Evolutionary conservation across 768 basidiomycete species (phyloP).

Genomic region (Fistulinella prunicolor): DNA sequence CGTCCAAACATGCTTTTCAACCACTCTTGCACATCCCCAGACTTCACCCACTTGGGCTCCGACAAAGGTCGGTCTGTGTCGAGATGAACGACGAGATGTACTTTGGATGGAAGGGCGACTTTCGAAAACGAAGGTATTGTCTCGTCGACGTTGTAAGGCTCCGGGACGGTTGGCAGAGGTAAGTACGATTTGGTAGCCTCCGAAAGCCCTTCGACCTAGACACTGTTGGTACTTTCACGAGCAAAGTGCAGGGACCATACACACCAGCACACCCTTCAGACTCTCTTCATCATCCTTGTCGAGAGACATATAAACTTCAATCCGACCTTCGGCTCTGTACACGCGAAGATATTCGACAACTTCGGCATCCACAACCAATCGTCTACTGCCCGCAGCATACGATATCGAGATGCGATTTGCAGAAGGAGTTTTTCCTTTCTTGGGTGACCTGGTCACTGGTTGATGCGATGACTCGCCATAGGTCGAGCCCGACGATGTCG

Average conservation of each 20-base stretch:
- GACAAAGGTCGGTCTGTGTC: slow-evolving; percentile 88
- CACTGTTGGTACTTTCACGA: slow-evolving; percentile 8
- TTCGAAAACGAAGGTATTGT: slow-evolving; percentile 75
- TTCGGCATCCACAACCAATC: slow-evolving; percentile 87
- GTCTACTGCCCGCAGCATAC: slow-evolving; percentile 83
- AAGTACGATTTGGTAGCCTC: slow-evolving; percentile 70
- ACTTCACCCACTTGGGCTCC: slow-evolving; percentile 96
- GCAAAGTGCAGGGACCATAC: slow-evolving; percentile 25
- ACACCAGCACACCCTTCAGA: slow-evolving; percentile 74
- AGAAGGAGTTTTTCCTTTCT: slow-evolving; percentile 53
- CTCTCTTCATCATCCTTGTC: slow-evolving; percentile 51
- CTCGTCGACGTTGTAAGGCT: slow-evolving; percentile 45
- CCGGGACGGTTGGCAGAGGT: slow-evolving; percentile 48
- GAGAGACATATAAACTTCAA: slow-evolving; percentile 74
- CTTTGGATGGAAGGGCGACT: slow-evolving; percentile 46
- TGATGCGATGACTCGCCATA: slow-evolving; percentile 45
- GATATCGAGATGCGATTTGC: slow-evolving; percentile 92
- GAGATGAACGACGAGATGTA: slow-evolving; percentile 73
- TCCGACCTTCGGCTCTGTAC: slow-evolving; percentile 76
- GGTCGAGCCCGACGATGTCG: slow-evolving; percentile 34
- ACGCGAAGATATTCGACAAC: slow-evolving; percentile 80
- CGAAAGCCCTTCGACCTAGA: slow-evolving; percentile 71
- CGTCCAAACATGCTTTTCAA: slow-evolving; percentile 81
- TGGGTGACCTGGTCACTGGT: slow-evolving; percentile 25
- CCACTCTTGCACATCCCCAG: slow-evolving; percentile 94